Base-by-base conservation (phyloP, 192 early-diverging fungal species). In the Linnemannia zychae region DNA sequence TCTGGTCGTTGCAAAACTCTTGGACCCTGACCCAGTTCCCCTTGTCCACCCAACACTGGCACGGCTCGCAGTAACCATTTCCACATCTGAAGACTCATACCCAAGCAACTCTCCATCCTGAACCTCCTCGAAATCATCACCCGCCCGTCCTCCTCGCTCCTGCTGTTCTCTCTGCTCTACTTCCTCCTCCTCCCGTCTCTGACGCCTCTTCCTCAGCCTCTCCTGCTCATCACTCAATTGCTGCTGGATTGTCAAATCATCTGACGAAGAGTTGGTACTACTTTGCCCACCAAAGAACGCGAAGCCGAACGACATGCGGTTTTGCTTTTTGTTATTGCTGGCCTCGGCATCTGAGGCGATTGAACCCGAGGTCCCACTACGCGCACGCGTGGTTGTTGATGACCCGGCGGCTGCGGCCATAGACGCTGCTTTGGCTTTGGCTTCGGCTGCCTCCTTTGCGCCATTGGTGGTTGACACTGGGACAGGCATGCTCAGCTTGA, bases 231-330 rank as follows among this genome's bases (percentile, higher is more conserved):
- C 24, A 13, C 31, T 33, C 12, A 15, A 15, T 11, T 66, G 28
- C 12, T 46, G 69, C 24, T 71, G 38, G 1, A 46, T n/a, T 3
- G 44, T 71, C 20, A 46, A 22, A 37, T 65, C 74, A 24, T 70
- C 72, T 0, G 76, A 63, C 31, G 71, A 69, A 18, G 72, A 69
- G 36, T 69, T 38, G 22, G 40, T 44, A 44, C 4, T 6, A 44
- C 67, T 67, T 7, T 65, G 40, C 12, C 46, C 65, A 11, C 83
- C 74, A 76, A 85, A 85, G 74, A 85, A 79, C 17, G 83, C 65
- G 50, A 85, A 79, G 0, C 74, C 46, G 63, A 85, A 85, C 15
- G 83, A 85, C 70, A 49, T 76, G 20, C 83, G 77, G n/a, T 79
- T 71, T 38, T 76, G 77, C 20, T 50, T 71, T 31, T 79, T 85